phyloP scores from a whole-genome alignment of 2,329 filamentous ascomycete species.

The Pseudogymnoascus sp. region DNA sequence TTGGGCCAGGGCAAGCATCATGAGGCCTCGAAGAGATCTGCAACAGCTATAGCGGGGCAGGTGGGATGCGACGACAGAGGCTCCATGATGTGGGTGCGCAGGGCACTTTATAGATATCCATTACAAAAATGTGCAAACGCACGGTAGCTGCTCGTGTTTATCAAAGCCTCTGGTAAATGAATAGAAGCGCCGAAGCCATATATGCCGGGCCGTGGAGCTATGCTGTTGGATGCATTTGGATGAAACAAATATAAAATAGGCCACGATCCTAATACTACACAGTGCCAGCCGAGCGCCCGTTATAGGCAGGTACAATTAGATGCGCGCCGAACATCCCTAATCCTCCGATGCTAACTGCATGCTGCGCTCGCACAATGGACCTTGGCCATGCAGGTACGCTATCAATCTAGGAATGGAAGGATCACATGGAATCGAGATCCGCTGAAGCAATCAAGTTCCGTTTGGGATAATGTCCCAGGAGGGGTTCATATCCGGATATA shows the following conservation, averaged over 20 bases:
- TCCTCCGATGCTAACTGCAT: neutral
- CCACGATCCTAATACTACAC: neutral
- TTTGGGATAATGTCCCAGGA: neutral
- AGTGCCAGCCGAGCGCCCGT: neutral
- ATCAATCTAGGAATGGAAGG: neutral
- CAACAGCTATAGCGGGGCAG: conserved; percentile 2
- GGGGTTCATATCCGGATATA: neutral
- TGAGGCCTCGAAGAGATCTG: conserved; percentile 19
- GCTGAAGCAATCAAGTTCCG: neutral
- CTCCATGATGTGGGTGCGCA: neutral
- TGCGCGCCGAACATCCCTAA: neutral
- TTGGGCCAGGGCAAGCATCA: conserved; percentile 22
- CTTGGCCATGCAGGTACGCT: neutral
- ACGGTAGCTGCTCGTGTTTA: neutral
- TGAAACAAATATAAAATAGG: neutral
- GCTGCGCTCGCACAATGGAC: neutral
- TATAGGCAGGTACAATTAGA: neutral
- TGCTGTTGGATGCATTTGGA: neutral
- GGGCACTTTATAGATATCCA: neutral
- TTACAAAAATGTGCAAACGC: neutral
- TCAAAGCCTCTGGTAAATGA: neutral
- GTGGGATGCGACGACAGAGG: neutral
- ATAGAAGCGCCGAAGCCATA: neutral
- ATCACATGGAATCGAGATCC: neutral
- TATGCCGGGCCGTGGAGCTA: neutral